Conservation (phyloP, 2,329 filamentous ascomycete species). For the Dryadomyces quercus-mongolicae region DNA sequence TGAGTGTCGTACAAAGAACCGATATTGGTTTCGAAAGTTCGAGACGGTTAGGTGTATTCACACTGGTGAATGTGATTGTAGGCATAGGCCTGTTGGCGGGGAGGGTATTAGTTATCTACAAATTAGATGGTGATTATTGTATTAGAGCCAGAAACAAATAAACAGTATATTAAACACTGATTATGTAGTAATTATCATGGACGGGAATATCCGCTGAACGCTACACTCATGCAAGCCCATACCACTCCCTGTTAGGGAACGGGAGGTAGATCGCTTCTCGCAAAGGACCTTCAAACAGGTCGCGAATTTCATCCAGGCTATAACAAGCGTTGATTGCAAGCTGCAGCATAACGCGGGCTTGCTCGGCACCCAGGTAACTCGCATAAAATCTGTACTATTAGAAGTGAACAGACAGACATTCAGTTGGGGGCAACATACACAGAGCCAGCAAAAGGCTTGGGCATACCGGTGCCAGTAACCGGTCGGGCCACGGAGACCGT, state of each 20-base stretch:
- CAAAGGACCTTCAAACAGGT: slow-evolving; percentile 20
- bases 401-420: not conserved
- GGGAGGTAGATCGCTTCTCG: slow-evolving; percentile 12
- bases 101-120: no score
- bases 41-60: no score
- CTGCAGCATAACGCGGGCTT: slow-evolving; percentile 39
- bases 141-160: no score
- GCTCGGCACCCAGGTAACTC: slow-evolving; percentile 14
- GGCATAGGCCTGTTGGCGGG: no score
- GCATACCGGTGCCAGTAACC: slow-evolving; percentile 34
- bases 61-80: no score
- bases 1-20: no score
- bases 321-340: slow-evolving; percentile 21
- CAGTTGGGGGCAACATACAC: slow-evolving; percentile 5
- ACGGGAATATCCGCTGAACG: no score
- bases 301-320: slow-evolving; percentile 1
- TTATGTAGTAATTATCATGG: no score
- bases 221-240: not conserved
- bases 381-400: slow-evolving; percentile 11
- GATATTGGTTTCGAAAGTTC: no score
- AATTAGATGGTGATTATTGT: no score
- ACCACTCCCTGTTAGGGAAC: not conserved
- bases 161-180: no score
- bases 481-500: slow-evolving; percentile 18
- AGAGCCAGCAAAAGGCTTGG: slow-evolving; percentile 16